Evolutionary conservation across 441 rosid genomes (phyloP).

Genomic region (Pelargonium myrrhifolium): DNA sequence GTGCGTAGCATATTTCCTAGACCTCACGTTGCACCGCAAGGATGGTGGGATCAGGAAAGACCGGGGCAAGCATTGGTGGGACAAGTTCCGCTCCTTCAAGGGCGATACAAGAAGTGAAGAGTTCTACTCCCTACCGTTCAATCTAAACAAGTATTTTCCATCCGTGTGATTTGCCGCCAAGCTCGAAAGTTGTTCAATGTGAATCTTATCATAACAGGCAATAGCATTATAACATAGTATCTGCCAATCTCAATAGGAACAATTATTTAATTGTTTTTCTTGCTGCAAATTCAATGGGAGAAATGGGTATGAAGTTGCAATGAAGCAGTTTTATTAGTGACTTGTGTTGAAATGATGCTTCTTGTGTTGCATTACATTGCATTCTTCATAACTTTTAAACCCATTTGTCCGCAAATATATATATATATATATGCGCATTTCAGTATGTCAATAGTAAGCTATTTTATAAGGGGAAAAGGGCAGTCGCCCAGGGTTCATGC

Average conservation of each 20-base stretch:
- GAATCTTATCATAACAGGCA: slow-evolving; percentile 18
- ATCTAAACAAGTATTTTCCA: slow-evolving; percentile 84
- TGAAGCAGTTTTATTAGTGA: slow-evolving; percentile 16
- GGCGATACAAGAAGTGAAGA: slow-evolving; percentile 71
- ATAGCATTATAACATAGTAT: slow-evolving; percentile 27
- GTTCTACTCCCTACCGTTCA: slow-evolving; percentile 89
- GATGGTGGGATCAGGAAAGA: slow-evolving; percentile 58
- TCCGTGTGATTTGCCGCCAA: slow-evolving; percentile 41
- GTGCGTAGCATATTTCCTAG: slow-evolving; percentile 67
- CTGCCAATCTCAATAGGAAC: slow-evolving; percentile 21
- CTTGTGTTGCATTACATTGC: too few species aligned
- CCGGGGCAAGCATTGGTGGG: slow-evolving; percentile 98
- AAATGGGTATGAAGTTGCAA: slow-evolving; percentile 28
- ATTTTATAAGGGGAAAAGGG: too few species aligned
- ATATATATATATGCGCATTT: too few species aligned
- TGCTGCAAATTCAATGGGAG: slow-evolving; percentile 30
- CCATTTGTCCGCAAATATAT: too few species aligned
- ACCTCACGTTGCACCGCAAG: slow-evolving; percentile 60
- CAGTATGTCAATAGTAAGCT: too few species aligned
- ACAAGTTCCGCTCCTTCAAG: slow-evolving; percentile 61
- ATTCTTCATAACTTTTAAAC: too few species aligned
- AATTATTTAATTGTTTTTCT: slow-evolving; percentile 22
- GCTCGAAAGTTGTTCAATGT: slow-evolving; percentile 14
- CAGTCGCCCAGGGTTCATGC: too few species aligned
- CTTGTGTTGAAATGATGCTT: too few species aligned